Conservation (phyloP, 768 basidiomycete genomes). For the Russula sp. region DNA sequence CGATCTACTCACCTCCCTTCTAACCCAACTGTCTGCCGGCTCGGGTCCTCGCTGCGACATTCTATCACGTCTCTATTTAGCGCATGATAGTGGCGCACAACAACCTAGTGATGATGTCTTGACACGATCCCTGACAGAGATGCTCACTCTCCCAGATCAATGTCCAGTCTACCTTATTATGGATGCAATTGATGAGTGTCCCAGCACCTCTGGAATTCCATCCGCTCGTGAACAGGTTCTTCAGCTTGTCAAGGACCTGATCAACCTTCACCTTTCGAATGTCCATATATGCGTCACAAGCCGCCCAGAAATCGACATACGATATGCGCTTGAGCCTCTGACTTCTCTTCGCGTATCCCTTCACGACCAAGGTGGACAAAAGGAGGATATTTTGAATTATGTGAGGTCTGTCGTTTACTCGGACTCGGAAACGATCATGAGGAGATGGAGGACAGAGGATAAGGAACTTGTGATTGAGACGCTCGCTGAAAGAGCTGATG, state of each 20-base stretch:
- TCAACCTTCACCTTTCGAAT: not conserved
- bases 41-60: not conserved
- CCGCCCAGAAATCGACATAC: not conserved
- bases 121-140: not conserved
- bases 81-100: not conserved
- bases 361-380: not conserved
- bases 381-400: not conserved
- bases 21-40: not conserved
- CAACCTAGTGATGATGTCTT: not conserved
- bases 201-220: not conserved
- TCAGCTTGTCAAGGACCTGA: not conserved
- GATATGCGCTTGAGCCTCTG: not conserved
- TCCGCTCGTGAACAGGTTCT: not conserved
- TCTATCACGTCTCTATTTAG: not conserved
- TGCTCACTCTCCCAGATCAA: not conserved
- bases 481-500: not conserved
- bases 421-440: not conserved
- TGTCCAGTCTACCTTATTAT: not conserved
- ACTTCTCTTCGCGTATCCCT: not conserved
- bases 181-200: not conserved
- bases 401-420: not conserved
- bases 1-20: not conserved
- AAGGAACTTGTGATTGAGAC: not conserved
- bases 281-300: not conserved
- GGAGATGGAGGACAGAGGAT: not conserved